These are phyloP conservation scores for Aspergillus sojae DNA, from an alignment of 2,329 filamentous ascomycete species.

Conservation along the genomic window DNA sequence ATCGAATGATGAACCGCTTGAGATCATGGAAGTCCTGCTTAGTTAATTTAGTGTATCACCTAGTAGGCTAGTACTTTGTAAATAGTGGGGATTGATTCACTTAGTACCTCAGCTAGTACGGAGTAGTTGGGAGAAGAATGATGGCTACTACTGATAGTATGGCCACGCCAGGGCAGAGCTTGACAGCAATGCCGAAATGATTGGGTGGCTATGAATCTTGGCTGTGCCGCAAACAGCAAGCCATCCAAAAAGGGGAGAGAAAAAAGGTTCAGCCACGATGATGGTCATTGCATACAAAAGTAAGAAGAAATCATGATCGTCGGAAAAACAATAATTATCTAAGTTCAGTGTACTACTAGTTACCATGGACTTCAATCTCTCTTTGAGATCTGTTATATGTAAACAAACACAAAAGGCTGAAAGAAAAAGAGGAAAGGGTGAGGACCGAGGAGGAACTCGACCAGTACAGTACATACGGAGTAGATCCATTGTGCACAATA, in stretches of 20 bases:
- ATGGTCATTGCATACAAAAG: neutral
- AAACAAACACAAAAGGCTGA: neutral
- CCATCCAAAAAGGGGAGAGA: neutral
- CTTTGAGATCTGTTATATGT: neutral
- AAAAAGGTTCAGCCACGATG: constrained; percentile 6
- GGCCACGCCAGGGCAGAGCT: neutral
- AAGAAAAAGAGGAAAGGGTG: neutral
- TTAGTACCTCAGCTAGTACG: neutral
- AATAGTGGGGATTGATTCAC: neutral
- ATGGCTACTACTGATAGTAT: neutral
- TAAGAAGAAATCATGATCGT: neutral
- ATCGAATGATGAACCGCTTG: neutral
- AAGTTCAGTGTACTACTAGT: neutral
- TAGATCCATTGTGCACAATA: too few relatives aligned
- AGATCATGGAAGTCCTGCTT: neutral
- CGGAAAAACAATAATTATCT: neutral
- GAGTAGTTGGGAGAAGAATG: neutral
- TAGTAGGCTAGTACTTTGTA: neutral
- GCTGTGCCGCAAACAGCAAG: neutral
- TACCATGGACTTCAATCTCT: neutral
- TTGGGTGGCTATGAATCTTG: constrained; percentile 3
- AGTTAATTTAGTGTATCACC: neutral
- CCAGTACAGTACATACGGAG: too few relatives aligned
- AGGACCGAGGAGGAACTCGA: neutral
- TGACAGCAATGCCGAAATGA: constrained; percentile 1